Evolutionary conservation across 805 yeast species (phyloP).

Genomic region (Nakazawaea ambrosiae): DNA sequence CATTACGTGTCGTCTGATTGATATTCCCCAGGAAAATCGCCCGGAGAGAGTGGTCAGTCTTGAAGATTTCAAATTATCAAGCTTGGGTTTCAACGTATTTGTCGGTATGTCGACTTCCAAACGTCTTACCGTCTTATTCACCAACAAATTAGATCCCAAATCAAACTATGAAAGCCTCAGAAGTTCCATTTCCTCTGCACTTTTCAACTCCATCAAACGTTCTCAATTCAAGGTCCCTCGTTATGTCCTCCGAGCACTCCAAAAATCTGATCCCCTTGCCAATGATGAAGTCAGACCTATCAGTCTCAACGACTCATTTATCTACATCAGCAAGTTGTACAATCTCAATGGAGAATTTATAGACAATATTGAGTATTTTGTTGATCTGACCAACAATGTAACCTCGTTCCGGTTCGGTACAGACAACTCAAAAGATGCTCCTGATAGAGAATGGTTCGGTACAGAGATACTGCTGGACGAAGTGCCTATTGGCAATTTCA

Average conservation of each 20-base stretch:
- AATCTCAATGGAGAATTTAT: constrained; percentile 6
- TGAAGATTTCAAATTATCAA: background rate
- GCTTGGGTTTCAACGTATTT: background rate
- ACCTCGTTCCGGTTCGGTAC: constrained; percentile 4
- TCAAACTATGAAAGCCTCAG: background rate
- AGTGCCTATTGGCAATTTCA: constrained; percentile 4
- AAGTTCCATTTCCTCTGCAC: background rate
- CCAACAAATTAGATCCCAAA: background rate
- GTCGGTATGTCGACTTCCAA: background rate
- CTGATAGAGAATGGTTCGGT: constrained; percentile 8
- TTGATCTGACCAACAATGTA: background rate
- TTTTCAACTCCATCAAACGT: background rate
- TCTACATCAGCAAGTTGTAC: constrained; percentile 6
- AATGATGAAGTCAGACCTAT: background rate
- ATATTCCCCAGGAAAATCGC: background rate
- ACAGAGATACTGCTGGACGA: constrained; percentile 1
- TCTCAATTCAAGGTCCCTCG: background rate
- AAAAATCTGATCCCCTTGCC: background rate
- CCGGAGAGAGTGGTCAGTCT: constrained; percentile 1
- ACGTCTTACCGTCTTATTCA: background rate
- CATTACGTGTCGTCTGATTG: constrained; percentile 16
- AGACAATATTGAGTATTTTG: constrained; percentile 3
- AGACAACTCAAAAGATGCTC: background rate
- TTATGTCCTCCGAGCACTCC: no score
- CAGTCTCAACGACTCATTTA: constrained; percentile 1